Base-by-base conservation (phyloP, 257 asterid genomes). In the Paulownia fortunei region DNA sequence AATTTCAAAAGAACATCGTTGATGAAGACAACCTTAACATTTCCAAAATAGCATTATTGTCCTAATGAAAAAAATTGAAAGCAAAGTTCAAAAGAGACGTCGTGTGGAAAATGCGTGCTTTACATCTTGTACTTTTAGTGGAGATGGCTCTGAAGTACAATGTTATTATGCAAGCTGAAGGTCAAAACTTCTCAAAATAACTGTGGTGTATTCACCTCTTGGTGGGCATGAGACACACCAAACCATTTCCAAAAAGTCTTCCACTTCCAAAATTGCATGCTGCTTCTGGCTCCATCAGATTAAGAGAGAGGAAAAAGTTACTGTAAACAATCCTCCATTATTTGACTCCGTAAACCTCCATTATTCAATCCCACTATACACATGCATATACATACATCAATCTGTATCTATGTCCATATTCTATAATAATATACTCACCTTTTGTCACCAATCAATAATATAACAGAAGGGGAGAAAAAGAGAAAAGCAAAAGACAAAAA, bases 201-300 rank as follows among this genome's bases (percentile, higher is more conserved):
- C 9, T 24, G 21, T 3, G 81, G 87, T 37, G 84, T 42, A 83
- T 77, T 44, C 74, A 79, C 39, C 56, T 68, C 21, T 58, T 9
- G 41, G 52, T 73, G 73, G 15, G 74, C 51, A 10, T 39, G 81
- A 36, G 69, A 11, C 52, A 34, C 86, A 82, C 41, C 18, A 15
- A 32, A 82, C 80, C 41, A 80, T 63, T 62, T 27, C 87, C 80
- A 0, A 76, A 72, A 70, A 73, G 87, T 73, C 84, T 73, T 41
- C 82, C 82, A 59, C 83, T 76, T 82, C 76, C 72, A 63, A 58
- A 81, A 76, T 36, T 82, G 85, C 89, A 82, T 82, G 86, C 84
- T 78, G 26, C 69, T 74, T 67, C 79, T 69, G 65, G 55, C 59
- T 79, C 36, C 63, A 55, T 74, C 41, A 34, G 76, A 74, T 54